Evolutionary conservation across 2,329 filamentous ascomycete genomes (phyloP), one percentile per base, ranked within the genome.

Genomic region (Hypoxylon sp.): DNA sequence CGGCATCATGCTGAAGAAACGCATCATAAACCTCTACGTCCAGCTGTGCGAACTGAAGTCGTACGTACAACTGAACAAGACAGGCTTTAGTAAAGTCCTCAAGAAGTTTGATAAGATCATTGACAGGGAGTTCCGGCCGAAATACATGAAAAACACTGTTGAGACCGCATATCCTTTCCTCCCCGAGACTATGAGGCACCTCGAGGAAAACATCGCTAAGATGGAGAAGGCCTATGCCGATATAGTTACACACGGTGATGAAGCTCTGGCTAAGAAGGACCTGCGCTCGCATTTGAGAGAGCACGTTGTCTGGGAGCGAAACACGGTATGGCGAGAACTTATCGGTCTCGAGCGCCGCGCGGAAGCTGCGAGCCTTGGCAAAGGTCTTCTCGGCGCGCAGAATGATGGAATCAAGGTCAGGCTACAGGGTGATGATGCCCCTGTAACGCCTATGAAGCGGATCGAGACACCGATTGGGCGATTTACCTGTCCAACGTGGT

Each of bases 71-170:
- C 88, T 99, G 68, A 99, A 99, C 84, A 91, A 92, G 80, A 99
- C 96, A 0, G 96, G 96, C 11, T 99, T 99, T 81, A 88, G 90
- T 74, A 99, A 99, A 80, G 94, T 97, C 0, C 82, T 98, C 71
- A 99, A 99, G 81, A 99, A 99, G 79, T 99, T 96, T 75, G 96
- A 99, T 84, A 99, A 99, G 83, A 98, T 92, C 61, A 81, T 97
- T 62, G 91, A 97, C 78, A 90, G 90, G 70, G 90, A 90, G 72
- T 83, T 98, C 59, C 94, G 95, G 70, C 83, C 87, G 12, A 82
- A 85, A 47, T 99, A 97, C 77, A 88, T 97, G 78, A 85, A 88
- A 60, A 81, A 87, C 30, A 84, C 87, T 34, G 93, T 99, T 56
- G 88, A 92, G 62, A 84, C 89, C 0, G 91, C 94, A 0, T 92